These are phyloP conservation scores for Durusdinium trenchii DNA, from an alignment of 73 alveolate species.

Conservation along the genomic window DNA sequence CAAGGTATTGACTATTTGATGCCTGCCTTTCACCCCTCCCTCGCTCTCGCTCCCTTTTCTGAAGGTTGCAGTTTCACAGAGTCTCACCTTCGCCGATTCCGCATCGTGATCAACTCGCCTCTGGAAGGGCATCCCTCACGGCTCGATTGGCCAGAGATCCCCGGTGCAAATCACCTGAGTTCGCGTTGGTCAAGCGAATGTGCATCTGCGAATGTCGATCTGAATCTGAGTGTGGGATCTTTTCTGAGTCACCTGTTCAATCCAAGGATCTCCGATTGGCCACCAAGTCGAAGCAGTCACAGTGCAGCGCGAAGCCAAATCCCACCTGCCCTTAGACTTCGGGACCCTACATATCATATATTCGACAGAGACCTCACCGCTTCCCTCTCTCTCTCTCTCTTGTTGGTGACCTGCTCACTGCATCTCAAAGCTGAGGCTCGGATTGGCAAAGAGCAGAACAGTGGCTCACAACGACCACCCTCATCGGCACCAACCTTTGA, in stretches of 20 bases:
- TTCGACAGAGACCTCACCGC: neutral
- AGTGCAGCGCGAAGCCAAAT: constrained; percentile 77
- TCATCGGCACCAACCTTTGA: neutral
- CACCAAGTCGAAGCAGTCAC: constrained; percentile 84
- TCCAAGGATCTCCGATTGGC: constrained; percentile 70
- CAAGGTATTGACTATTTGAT: neutral
- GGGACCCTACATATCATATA: neutral
- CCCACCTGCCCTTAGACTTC: constrained; percentile 50
- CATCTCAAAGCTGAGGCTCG: constrained; percentile 16
- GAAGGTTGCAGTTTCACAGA: neutral
- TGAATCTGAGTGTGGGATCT: neutral
- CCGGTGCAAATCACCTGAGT: constrained; percentile 79
- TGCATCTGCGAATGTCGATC: neutral
- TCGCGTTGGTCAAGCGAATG: neutral
- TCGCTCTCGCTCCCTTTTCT: neutral
- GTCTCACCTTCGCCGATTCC: neutral
- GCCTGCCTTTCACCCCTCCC: no score
- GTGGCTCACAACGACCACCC: constrained; percentile 73
- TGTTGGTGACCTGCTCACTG: neutral
- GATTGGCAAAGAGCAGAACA: constrained; percentile 88
- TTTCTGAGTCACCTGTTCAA: neutral
- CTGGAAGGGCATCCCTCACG: constrained; percentile 81
- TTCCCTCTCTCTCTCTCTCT: no score
- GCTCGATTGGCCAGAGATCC: constrained; percentile 79
- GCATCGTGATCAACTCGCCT: neutral